Base-by-base conservation (phyloP, 208 protist species). In the Acanthamoeba lenticulata region DNA sequence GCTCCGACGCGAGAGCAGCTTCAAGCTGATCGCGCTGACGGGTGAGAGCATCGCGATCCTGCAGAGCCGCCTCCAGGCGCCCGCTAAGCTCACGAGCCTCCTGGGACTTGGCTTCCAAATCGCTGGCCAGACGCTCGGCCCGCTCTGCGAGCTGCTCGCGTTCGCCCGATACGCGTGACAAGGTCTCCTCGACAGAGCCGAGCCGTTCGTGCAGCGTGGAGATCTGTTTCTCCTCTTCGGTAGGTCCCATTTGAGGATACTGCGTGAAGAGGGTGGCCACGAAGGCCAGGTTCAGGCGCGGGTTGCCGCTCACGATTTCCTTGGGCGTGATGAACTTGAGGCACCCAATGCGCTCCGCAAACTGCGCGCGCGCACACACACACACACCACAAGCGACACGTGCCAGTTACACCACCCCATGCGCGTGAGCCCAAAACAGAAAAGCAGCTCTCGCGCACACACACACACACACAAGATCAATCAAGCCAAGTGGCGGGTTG, bases 211-310 rank as follows among this genome's bases (percentile, higher is more conserved):
- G 74, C 74, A 85, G 24, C n/a, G 5, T 85, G 40, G 9, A 52
- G 19, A 52, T 85, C n/a, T 85, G 24, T n/a, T 85, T 85, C 74
- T 85, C 34, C 44, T 85, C 40, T 40, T 55, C 74, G 13, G 40
- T 85, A 17, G 36, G 74, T 27, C 36, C 74, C 44, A 90, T 90
- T 19, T 57, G 52, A 6, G 92, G 93, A 55, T 77, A 94, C 42
- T 17, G 94, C 44, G 98, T 98, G 97, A 98, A 98, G n/a, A 98
- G 95, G 55, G 98, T 97, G 38, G 98, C 97, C 55, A 98, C 97
- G 44, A 98, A 98, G 17, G 97, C 97, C 36, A 98, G 90, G 95
- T 98, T 98, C 1, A 98, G 83, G 60, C 96, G 96, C 52, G 86
- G 57, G 85, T 98, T 97, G 5, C 27, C 83, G 45, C 95, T 86